Base-by-base conservation (phyloP, 2,329 filamentous ascomycete genomes). In the Gaeumannomyces sp. region DNA sequence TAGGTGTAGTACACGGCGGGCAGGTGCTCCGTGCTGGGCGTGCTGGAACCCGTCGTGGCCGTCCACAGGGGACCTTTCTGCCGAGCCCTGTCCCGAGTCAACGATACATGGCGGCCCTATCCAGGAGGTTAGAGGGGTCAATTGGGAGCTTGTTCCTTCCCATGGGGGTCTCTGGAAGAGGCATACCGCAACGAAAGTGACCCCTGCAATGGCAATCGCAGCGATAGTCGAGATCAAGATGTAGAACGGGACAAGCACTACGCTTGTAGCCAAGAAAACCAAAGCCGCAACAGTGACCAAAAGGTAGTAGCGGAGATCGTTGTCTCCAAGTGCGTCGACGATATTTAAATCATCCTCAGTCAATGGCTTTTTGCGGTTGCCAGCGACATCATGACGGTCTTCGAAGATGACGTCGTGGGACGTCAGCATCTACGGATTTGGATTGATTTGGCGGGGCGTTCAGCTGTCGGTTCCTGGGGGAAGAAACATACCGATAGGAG, bases 1-100 rank as follows among this genome's bases (percentile, higher is more conserved):
- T 96, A 85, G 38, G 96, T 80, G 64, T 93, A 80, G 75, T 93
- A 84, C 31, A 77, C 77, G 4, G 71, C 69, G 6, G 71, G 72
- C 25, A 72, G 67, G 28, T 58, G 38, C 8, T 53, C 64, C 3
- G 64, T 64, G 22, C 69, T 67, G 10, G 67, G 68, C 8, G 66
- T 63, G n/a, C 50, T 58, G 5, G 25, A 59, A 11, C 65, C 67
- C 2, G 63, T 50, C 8, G 67, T 64, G 3, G 66, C 63, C 3
- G 61, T 19, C 65, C 67, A 69, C 0, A 68, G 62, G 27, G 56
- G 33, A n/a, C 58, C 63, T 62, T 66, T 66, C n/a, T 64, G 29
- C 2, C 4, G 13, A 3, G 63, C 58, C 1, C 64, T 63, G 25
- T 64, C 31, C 13, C 64, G 60, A 3, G 38, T 13, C 1, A 69